Evolutionary conservation across 805 yeast genomes (phyloP).

Genomic region (Kuraishia piskuri): DNA sequence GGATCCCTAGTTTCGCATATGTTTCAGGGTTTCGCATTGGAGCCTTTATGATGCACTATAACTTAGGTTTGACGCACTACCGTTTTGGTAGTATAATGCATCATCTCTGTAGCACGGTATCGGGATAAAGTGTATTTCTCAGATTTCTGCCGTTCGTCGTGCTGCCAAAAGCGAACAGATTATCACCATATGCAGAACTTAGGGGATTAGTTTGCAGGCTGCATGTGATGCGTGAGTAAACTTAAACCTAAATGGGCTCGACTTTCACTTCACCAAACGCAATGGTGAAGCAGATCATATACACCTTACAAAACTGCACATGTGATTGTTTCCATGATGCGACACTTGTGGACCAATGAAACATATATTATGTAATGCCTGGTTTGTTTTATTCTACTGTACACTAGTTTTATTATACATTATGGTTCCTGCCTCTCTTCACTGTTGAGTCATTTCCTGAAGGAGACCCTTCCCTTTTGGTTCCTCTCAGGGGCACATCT

Average conservation of each 20-base stretch:
- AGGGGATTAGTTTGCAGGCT: neutral
- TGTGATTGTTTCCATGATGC: neutral
- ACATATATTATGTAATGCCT: no score
- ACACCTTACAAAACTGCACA: no score
- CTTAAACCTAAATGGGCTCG: neutral
- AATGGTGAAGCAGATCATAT: no score
- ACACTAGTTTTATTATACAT: no score
- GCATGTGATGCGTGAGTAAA: neutral
- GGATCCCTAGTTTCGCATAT: neutral
- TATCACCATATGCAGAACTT: neutral
- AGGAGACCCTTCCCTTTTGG: neutral
- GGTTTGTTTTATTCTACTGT: no score
- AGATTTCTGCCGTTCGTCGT: neutral
- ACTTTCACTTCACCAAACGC: no score
- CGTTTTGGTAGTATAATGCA: neutral
- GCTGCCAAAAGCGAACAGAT: neutral
- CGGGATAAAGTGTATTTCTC: neutral
- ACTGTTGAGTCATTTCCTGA: neutral
- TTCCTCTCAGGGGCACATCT: neutral
- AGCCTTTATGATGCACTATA: neutral
- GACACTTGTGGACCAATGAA: no score
- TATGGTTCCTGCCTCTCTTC: neutral
- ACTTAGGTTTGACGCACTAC: neutral
- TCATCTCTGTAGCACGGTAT: neutral
- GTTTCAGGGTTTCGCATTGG: neutral